Evolutionary conservation across 345 rosid species (phyloP).

Genomic region (Salix suchowensis): DNA sequence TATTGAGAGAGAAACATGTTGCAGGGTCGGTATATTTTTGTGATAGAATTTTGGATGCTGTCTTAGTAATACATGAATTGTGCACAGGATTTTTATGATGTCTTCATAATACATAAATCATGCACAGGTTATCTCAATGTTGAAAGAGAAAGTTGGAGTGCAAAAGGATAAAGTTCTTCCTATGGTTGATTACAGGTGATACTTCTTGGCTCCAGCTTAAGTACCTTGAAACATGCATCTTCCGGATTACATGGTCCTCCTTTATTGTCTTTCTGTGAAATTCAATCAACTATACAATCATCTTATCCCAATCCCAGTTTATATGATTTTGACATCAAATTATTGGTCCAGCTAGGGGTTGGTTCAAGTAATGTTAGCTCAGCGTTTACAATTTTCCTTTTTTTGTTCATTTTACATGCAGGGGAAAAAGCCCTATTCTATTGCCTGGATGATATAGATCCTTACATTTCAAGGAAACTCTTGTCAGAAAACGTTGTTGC

Average conservation of each 20-base stretch:
- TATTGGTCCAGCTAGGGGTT: not conserved
- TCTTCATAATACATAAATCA: slow-evolving; percentile 8
- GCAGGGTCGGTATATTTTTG: not conserved
- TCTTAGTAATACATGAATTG: too few relatives aligned
- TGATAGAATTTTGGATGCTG: too few relatives aligned
- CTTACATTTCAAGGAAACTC: not conserved
- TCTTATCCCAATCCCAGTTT: not conserved
- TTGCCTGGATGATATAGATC: not conserved
- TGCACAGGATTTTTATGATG: not conserved
- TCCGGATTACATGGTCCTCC: not conserved
- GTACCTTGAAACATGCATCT: not conserved
- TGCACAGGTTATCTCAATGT: slow-evolving; percentile 70
- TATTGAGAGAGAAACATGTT: not conserved
- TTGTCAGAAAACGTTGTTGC: not conserved
- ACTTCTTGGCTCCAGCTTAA: not conserved
- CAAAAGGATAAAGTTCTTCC: slow-evolving; percentile 64
- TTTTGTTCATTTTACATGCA: not conserved
- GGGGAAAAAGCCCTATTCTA: not conserved
- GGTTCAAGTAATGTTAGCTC: not conserved
- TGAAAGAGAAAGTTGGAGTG: slow-evolving; percentile 81
- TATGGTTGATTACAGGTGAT: slow-evolving; percentile 71
- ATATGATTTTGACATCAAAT: not conserved
- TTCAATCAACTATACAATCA: not conserved
- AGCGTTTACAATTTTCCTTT: not conserved
- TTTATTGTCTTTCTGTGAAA: not conserved